Evolutionary conservation across 2,329 filamentous ascomycete species (phyloP).

Genomic region (Pezizomycotina sp.): DNA sequence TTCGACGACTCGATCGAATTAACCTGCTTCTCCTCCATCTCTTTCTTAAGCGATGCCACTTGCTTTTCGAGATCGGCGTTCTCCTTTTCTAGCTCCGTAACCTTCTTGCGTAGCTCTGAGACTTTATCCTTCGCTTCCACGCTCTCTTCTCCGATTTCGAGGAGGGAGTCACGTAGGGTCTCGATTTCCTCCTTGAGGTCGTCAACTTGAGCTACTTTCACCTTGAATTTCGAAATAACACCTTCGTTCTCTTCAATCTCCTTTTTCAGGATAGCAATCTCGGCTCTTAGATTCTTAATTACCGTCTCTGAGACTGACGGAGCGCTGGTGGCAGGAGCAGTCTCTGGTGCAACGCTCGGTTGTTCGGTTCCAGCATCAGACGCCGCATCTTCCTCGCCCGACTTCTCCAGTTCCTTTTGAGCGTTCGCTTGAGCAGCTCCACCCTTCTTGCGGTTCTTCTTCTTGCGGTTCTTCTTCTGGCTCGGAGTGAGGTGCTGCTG

Average conservation of each 20-base stretch:
- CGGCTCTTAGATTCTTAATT: conserved; percentile 25
- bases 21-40: conserved; percentile 16
- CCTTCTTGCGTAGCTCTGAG: conserved; percentile 33
- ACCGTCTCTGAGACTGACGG: no score
- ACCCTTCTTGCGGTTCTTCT: conserved; percentile 25
- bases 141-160: conserved; percentile 65
- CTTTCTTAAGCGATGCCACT: conserved; percentile 32
- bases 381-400: conserved; percentile 6
- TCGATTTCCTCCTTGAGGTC: conserved; percentile 74
- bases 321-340: conserved; percentile 5
- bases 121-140: conserved; percentile 64
- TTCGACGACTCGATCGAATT: no score
- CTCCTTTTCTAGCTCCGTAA: conserved; percentile 14
- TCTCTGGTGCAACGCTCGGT: conserved; percentile 7
- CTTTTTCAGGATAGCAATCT: conserved; percentile 27
- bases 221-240: conserved; percentile 53
- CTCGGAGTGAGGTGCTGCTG: conserved; percentile 11
- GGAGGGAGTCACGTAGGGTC: conserved; percentile 59
- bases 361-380: conserved; percentile 6
- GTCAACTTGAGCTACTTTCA: conserved; percentile 58
- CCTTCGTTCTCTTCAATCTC: conserved; percentile 49
- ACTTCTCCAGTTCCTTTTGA: conserved; percentile 36
- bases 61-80: conserved; percentile 50
- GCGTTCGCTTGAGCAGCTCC: conserved; percentile 29
- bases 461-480: conserved; percentile 19